phyloP scores from a whole-genome alignment of 805 yeast genomes.

The Suhomyces tanzawaensis region DNA sequence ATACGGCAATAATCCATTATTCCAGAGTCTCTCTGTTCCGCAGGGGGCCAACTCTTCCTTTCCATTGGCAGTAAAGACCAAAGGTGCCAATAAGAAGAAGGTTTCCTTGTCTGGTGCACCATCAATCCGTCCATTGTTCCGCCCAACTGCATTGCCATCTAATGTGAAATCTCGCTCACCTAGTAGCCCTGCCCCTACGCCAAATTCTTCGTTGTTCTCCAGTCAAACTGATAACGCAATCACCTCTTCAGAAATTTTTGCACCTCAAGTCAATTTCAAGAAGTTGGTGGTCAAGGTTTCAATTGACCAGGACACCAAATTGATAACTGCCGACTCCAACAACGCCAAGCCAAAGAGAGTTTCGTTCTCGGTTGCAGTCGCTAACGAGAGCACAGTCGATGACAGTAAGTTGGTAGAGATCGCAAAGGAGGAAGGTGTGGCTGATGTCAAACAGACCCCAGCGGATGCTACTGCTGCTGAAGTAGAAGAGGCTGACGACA shows the following conservation, averaged over 20 bases:
- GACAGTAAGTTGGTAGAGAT: background rate
- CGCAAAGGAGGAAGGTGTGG: background rate
- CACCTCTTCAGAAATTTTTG: constrained; percentile 66
- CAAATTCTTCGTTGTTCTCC: constrained; percentile 18
- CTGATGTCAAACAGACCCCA: background rate
- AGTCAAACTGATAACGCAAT: constrained; percentile 64
- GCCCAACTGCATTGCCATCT: constrained; percentile 19
- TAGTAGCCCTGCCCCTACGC: background rate
- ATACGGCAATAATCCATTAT: constrained; percentile 76
- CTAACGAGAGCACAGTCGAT: background rate
- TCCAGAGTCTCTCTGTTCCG: constrained; percentile 41
- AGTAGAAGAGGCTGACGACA: constrained; percentile 46
- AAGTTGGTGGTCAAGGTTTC: constrained; percentile 53
- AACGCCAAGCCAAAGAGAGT: background rate
- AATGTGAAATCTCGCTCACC: too few relatives aligned
- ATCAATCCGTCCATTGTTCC: constrained; percentile 56
- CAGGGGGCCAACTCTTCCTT: constrained; percentile 36
- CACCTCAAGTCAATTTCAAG: constrained; percentile 56
- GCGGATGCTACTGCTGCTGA: background rate
- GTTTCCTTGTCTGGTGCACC: constrained; percentile 57
- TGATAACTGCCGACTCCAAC: constrained; percentile 5
- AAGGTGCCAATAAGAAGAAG: constrained; percentile 46
- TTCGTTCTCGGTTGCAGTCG: constrained; percentile 2
- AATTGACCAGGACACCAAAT: constrained; percentile 10
- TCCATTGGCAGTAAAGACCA: constrained; percentile 24